Evolutionary conservation across 257 asterid species (phyloP), one percentile per base, ranked within the genome.

Genomic region (Rhazya stricta): DNA sequence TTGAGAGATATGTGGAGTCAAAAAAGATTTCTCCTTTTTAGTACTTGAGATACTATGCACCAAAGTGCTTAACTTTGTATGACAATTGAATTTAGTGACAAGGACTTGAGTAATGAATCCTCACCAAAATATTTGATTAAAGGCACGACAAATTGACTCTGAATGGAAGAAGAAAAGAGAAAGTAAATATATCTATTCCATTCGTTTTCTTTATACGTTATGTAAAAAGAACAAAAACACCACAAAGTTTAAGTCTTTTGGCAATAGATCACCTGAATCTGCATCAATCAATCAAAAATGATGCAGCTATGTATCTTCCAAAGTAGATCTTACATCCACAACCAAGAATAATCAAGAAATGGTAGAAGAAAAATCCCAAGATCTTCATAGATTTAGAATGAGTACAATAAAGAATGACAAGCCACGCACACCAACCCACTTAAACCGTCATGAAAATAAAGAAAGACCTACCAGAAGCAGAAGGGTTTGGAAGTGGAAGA

Each of bases 381-480:
- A 7, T 19, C 48, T 71, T 48, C 6, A 11, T n/a, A 60, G 70
- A 58, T 67, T 66, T 60, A 74, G 65, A 57, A 74, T 62, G 56
- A 71, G 77, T 57, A 46, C 37, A 30, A 50, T 53, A 29, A 45
- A 51, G 48, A 73, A 9, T 36, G 60, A 51, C 43, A 54, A 13
- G 67, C 71, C 78, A 73, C 41, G 13, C 0, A 3, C 65, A 76
- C 80, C 77, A 79, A 77, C 84, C 89, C 89, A 86, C 87, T 83
- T 79, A 75, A 58, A 75, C 89, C 84, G 83, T 46, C 86, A 41
- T 25, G 6, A 51, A 54, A 53, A 9, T 6, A 67, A 75, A 66
- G 57, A 48, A 19, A 50, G 58, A 58, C 74, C 78, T 39, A 27
- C 79, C 46, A 67, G 42, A 74, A 66, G 46, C 4, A 54, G 25